These are phyloP conservation scores for Acacia concinna DNA, from an alignment of 331 rosid species.

Conservation along the genomic window DNA sequence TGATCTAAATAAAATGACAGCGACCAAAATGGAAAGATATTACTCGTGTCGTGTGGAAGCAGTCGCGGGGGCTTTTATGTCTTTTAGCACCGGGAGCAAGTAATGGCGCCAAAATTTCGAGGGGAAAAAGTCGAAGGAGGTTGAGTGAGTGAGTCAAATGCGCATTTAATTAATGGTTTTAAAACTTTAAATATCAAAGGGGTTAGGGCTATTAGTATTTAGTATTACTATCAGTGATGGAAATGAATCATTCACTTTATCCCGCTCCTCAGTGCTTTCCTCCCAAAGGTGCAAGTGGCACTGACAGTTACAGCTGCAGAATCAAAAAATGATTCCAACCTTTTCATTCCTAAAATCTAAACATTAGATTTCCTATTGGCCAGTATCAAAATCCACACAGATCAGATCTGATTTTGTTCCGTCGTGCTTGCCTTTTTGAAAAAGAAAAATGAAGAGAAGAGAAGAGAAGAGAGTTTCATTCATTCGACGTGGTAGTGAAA, in stretches of 20 bases:
- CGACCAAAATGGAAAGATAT: background rate
- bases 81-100: background rate
- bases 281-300: background rate
- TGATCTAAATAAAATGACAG: background rate
- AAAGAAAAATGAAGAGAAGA: background rate
- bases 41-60: too few species aligned
- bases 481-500: background rate
- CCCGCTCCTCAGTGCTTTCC: background rate
- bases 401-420: background rate
- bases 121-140: background rate
- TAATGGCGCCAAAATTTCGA: background rate
- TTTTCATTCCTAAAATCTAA: background rate
- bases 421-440: background rate
- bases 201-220: too few species aligned
- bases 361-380: background rate
- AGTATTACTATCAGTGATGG: background rate
- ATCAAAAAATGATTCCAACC: background rate
- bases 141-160: conserved; percentile 7
- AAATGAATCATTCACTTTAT: background rate
- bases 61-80: background rate
- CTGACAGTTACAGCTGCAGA: conserved; percentile 23
- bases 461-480: background rate
- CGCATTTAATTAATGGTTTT: background rate
- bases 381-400: background rate
- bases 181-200: too few species aligned